These are phyloP conservation scores for Coffea canephora DNA, from an alignment of 257 asterid species.

Conservation along the genomic window DNA sequence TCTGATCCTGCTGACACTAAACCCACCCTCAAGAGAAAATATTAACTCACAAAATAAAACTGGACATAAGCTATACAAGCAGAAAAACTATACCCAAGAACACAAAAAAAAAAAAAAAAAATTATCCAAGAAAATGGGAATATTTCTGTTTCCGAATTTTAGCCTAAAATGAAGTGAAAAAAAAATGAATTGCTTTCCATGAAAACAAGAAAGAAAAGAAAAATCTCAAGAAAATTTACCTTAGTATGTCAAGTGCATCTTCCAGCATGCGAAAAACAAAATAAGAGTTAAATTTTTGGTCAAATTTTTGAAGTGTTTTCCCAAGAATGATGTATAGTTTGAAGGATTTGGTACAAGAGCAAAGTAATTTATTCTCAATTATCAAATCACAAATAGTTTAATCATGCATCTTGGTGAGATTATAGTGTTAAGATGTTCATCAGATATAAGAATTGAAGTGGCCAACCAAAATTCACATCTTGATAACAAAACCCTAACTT, in stretches of 20 bases:
- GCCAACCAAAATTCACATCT: background rate
- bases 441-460: background rate
- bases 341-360: background rate
- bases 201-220: background rate
- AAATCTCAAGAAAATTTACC: background rate
- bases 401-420: background rate
- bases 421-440: background rate
- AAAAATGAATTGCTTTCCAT: too few relatives aligned
- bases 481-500: slow-evolving; percentile 16
- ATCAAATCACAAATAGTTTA: too few relatives aligned
- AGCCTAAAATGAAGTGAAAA: too few relatives aligned
- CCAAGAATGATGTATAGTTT: background rate
- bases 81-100: too few relatives aligned
- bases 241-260: background rate
- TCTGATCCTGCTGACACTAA: too few relatives aligned
- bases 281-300: background rate
- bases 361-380: too few relatives aligned
- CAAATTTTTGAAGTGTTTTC: too few relatives aligned
- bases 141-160: background rate
- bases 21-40: too few relatives aligned
- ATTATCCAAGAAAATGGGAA: background rate
- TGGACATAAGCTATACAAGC: too few relatives aligned
- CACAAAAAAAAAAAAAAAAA: too few relatives aligned
- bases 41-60: too few relatives aligned
- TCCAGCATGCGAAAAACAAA: background rate